Evolutionary conservation across 2,329 filamentous ascomycete genomes (phyloP).

Genomic region (Penicillium italicum): DNA sequence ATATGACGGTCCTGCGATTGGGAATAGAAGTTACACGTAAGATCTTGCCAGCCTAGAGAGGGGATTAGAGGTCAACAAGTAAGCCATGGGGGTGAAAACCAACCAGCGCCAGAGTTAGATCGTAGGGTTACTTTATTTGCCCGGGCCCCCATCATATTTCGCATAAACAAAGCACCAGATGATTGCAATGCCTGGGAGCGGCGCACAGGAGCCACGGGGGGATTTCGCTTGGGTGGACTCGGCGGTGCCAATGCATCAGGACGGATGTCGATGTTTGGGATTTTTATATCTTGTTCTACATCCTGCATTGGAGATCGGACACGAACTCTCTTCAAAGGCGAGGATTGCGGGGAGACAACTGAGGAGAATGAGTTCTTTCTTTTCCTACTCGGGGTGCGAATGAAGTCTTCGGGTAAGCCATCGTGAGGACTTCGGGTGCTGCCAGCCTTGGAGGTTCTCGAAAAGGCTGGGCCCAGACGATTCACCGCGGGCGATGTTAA

Average conservation of each 20-base stretch:
- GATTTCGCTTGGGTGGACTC: conserved; percentile 21
- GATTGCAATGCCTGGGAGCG: conserved; percentile 38
- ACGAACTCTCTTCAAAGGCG: conserved; percentile 45
- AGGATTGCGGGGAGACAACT: conserved; percentile 49
- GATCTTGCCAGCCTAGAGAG: conserved; percentile 52
- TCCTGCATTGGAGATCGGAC: conserved; percentile 33
- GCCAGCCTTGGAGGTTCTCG: conserved; percentile 34
- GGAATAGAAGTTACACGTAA: conserved; percentile 60
- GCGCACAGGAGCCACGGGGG: conserved; percentile 32
- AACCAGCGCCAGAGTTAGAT: conserved; percentile 38
- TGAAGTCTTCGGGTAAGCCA: conserved; percentile 28
- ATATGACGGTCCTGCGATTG: conserved; percentile 52
- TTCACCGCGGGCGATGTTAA: conserved; percentile 45
- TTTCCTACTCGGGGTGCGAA: conserved; percentile 44
- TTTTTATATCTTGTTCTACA: conserved; percentile 24
- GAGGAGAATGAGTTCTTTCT: conserved; percentile 46
- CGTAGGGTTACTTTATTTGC: conserved; percentile 33
- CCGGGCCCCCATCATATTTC: conserved; percentile 33
- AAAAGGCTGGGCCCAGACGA: conserved; percentile 42
- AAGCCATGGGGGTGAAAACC: conserved; percentile 15
- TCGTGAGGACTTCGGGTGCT: conserved; percentile 26
- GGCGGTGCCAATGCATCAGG: conserved; percentile 16
- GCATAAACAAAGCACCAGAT: conserved; percentile 40
- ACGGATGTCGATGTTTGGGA: conserved; percentile 29
- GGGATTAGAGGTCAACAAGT: conserved; percentile 18